phyloP scores from a whole-genome alignment of 768 basidiomycete species.

The Nevesoporus exiguus region DNA sequence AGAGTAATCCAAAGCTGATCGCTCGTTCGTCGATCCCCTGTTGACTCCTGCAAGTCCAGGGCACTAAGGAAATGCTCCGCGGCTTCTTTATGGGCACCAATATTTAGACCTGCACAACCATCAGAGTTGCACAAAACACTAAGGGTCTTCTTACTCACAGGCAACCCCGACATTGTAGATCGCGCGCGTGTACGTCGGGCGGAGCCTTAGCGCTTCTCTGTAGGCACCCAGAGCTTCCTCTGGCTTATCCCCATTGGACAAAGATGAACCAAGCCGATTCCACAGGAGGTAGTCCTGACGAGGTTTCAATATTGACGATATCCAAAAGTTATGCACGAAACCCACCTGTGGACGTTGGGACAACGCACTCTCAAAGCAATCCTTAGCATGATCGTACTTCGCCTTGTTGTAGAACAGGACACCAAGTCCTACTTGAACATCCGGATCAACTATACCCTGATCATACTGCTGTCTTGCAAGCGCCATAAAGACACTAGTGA shows the following conservation, averaged over 20 bases:
- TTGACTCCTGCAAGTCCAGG: constrained; percentile 70
- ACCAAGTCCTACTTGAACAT: constrained; percentile 91
- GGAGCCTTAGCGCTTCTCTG: constrained; percentile 80
- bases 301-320: background rate
- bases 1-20: constrained; percentile 90
- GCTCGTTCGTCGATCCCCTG: constrained; percentile 63
- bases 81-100: constrained; percentile 92
- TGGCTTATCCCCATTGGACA: constrained; percentile 92
- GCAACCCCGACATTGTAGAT: constrained; percentile 98
- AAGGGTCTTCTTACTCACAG: constrained; percentile 53
- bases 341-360: constrained; percentile 68
- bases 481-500: constrained; percentile 79
- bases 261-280: constrained; percentile 92
- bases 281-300: constrained; percentile 85
- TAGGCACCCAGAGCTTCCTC: constrained; percentile 93
- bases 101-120: constrained; percentile 72
- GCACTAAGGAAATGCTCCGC: constrained; percentile 94
- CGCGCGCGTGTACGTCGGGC: constrained; percentile 95
- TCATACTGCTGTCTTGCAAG: constrained; percentile 82
- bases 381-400: constrained; percentile 85
- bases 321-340: background rate
- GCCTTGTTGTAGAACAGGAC: constrained; percentile 87
- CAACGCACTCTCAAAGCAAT: constrained; percentile 91
- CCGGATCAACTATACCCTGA: constrained; percentile 71
- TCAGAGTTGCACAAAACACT: constrained; percentile 5